Evolutionary conservation across 768 basidiomycete species (phyloP).

Genomic region (Terana coerulea): DNA sequence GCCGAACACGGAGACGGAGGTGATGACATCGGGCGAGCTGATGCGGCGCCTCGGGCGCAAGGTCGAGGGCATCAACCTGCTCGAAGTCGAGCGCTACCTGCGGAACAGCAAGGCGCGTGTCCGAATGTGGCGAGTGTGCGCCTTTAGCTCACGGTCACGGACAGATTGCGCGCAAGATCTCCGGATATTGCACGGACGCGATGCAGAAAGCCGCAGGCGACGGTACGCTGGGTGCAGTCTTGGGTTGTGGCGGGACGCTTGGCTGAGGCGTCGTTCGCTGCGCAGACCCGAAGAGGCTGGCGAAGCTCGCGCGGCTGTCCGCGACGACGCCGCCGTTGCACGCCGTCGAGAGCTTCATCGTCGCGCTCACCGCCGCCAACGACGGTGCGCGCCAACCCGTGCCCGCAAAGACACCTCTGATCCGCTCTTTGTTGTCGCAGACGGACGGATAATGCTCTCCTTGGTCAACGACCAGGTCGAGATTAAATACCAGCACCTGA

Average conservation of each 20-base stretch:
- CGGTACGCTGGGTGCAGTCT: slow-evolving; percentile 18
- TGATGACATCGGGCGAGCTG: slow-evolving; percentile 67
- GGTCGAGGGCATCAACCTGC: slow-evolving; percentile 72
- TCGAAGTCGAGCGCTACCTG: slow-evolving; percentile 80
- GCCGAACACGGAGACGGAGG: slow-evolving; percentile 47
- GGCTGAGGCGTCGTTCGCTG: not conserved
- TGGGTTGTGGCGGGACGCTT: not conserved
- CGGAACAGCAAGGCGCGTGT: slow-evolving; percentile 70
- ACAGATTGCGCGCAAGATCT: slow-evolving; percentile 74
- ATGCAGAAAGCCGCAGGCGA: slow-evolving; percentile 24
- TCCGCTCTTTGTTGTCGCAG: slow-evolving; percentile 35
- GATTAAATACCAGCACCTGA: slow-evolving; percentile 88
- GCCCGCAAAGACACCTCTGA: not conserved
- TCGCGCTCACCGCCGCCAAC: slow-evolving; percentile 73
- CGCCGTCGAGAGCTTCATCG: slow-evolving; percentile 71
- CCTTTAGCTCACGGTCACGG: not conserved
- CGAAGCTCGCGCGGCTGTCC: slow-evolving; percentile 22
- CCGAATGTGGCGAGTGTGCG: too few species aligned
- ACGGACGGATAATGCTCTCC: slow-evolving; percentile 65
- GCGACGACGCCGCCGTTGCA: slow-evolving; percentile 70
- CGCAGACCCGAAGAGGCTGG: slow-evolving; percentile 22
- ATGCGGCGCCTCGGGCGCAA: slow-evolving; percentile 62
- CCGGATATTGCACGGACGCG: slow-evolving; percentile 62
- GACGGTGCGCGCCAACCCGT: too few species aligned
- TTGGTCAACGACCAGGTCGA: slow-evolving; percentile 46